Evolutionary conservation across 1,139 yeast species (phyloP), one percentile per base, ranked within the genome.

Genomic region (Scheffersomyces cryptocercus): DNA sequence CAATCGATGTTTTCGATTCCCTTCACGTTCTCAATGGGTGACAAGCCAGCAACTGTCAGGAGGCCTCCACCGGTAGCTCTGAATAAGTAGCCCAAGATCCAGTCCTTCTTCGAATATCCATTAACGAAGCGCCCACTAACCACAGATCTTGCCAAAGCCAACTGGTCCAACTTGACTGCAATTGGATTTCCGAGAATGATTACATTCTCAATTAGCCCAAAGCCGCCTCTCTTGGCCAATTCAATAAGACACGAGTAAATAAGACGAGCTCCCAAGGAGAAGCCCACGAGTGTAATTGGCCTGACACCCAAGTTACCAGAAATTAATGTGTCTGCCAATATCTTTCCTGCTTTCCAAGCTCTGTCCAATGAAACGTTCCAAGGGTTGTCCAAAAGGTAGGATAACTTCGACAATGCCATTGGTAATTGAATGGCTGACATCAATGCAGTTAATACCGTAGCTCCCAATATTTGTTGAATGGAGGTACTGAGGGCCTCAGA

Each of bases 341-440:
- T 83, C 48, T 84, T 73, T 2, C 99, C 99, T 0, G 98, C 96
- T 40, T 91, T 79, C 97, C 98, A 91, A 0, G 99, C 99, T 49
- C 99, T 77, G 64, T 93, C 98, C 47, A 95, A 71, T 0, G 99
- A 91, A 4, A 93, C 98, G 58, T 85, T 91, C 99, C 99, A 95
- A 0, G 99, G 99, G 58, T 95, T 95, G 61, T 95, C 99, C 32
- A 95, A 75, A 36, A 95, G 68, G 56, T 95, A 95, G 0, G 97
- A 86, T 33, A 95, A 70, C 58, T 95, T 95, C 0, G 97, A 83
- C 37, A 95, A 73, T 48, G 88, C 85, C 90, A 95, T 84, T 0
- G 99, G 99, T 48, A 88, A 72, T 62, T 93, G 98, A 42, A 95
- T 76, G 1, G 98, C 95, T n/a, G 97, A 81, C 96, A 95, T 90